These are phyloP conservation scores for Epichloe gansuensis DNA, from an alignment of 2,329 filamentous ascomycete genomes.

Conservation along the genomic window DNA sequence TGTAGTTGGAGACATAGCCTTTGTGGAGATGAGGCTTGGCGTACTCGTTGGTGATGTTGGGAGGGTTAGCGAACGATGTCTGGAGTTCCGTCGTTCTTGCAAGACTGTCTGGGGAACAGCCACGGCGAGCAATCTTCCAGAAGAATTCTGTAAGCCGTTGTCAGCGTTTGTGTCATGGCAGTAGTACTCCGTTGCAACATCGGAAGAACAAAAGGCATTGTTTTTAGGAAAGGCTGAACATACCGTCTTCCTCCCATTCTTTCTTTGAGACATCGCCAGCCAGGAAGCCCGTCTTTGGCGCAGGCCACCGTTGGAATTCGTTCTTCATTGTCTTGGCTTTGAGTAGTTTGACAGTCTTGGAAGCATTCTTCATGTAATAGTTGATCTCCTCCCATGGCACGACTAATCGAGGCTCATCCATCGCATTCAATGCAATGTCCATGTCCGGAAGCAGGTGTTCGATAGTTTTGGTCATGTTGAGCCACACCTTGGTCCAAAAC, in stretches of 20 bases:
- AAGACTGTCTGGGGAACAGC: constrained; percentile 49
- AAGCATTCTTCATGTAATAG: constrained; percentile 38
- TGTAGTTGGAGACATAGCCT: constrained; percentile 50
- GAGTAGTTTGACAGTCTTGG: constrained; percentile 30
- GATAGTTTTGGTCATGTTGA: constrained; percentile 39
- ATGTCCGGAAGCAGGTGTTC: constrained; percentile 49
- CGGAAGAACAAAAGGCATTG: too few species aligned
- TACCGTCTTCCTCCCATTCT: constrained; percentile 40
- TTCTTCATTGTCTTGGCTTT: constrained; percentile 30
- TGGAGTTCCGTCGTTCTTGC: constrained; percentile 36
- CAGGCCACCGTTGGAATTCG: constrained; percentile 30
- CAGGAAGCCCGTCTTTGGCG: constrained; percentile 23
- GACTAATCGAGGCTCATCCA: constrained; percentile 54
- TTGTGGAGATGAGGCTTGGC: constrained; percentile 36
- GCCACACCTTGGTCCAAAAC: constrained; percentile 47
- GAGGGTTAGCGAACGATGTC: constrained; percentile 30
- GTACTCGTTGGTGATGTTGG: constrained; percentile 31
- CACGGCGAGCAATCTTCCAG: constrained; percentile 44
- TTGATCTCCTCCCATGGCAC: constrained; percentile 51
- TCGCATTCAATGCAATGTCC: constrained; percentile 52
- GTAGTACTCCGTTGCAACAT: too few species aligned
- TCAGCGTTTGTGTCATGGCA: neutral
- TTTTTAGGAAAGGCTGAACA: constrained; percentile 9
- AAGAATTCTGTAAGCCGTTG: constrained; percentile 29
- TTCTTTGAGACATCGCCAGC: constrained; percentile 25